A percentile compares a stretch with the other conserved stretches of the same genome.
Conservation (phyloP, 2,329 filamentous ascomycete genomes). For the Curvularia sp. region DNA sequence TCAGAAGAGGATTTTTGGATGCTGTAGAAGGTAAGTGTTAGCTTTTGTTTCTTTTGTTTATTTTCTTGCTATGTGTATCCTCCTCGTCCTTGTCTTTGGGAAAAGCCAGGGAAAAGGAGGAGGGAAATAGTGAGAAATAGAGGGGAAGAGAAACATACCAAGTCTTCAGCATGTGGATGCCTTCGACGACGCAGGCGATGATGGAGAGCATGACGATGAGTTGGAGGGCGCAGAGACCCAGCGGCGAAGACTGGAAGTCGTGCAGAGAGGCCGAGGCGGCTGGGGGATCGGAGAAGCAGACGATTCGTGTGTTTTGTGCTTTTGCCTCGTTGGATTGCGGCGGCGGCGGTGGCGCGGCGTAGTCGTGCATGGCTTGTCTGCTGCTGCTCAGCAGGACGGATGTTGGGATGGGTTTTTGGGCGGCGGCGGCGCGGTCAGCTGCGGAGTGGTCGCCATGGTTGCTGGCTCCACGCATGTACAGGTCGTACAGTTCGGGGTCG, state of each 20-base stretch:
- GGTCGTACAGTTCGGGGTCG: constrained; percentile 37
- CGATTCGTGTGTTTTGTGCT: constrained; percentile 17
- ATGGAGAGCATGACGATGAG: constrained; percentile 38
- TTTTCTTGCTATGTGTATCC: no score
- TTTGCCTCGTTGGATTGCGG: neutral
- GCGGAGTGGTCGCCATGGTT: constrained; percentile 2
- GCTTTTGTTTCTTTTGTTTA: neutral
- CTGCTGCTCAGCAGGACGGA: constrained; percentile 22
- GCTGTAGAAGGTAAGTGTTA: neutral
- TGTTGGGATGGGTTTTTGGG: constrained; percentile 29
- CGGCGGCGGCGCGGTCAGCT: neutral
- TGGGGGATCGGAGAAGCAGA: constrained; percentile 19
- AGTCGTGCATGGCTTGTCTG: neutral
- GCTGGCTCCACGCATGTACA: constrained; percentile 26
- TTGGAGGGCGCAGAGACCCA: constrained; percentile 37
- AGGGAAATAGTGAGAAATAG: no score
- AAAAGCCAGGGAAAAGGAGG: no score
- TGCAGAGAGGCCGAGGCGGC: neutral
- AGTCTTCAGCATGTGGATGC: constrained; percentile 28
- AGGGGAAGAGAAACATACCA: constrained; percentile 23
- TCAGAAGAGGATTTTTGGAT: neutral
- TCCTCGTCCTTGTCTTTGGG: no score
- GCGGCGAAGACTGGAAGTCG: constrained; percentile 34
- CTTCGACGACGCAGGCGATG: constrained; percentile 40
- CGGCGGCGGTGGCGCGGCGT: neutral